Evolutionary conservation across 2,329 filamentous ascomycete genomes (phyloP), one percentile per base, ranked within the genome.

Genomic region (Penicillium sp.): DNA sequence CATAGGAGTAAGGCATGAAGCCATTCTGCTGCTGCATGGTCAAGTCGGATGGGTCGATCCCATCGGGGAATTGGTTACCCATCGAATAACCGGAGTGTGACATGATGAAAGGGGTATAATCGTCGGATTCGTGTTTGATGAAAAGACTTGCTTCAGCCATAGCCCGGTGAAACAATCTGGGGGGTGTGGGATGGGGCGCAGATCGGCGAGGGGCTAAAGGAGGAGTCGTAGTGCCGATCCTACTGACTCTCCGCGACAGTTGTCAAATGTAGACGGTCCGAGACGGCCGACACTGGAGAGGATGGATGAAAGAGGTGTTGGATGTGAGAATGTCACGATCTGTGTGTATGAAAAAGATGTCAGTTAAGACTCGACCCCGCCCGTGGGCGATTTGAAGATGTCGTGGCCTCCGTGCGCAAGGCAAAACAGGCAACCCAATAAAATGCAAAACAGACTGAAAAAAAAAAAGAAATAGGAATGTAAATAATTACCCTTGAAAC

Each of bases 21-120:
- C 74, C 75, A 54, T 72, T 71, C 60, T 76, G 78, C 63, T 81
- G 79, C 63, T 81, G 79, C 85, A 93, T 90, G 65, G 85, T 85
- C 58, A 97, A 82, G 61, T 94, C 91, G 60, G 90, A 93, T 11
- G 93, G 93, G 70, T 97, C 90, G 69, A 97, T 87, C 69, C 83
- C 80, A 62, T 81, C 81, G 63, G 80, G 80, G 72, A 83, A 84
- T 63, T 83, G 82, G 55, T 82, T 81, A 57, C 75, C 73, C 75
- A 84, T 81, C 55, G 77, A 75, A 68, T 79, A 82, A 60, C 76
- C 76, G 64, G 76, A 76, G 61, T 81, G 76, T 60, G 75, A 76
- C 68, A 77, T 75, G 67, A 80, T 77, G 71, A 79, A 83, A 48
- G 71, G 73, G 56, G 73, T 87, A 66, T 82, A 82, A 61, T 88